These are phyloP conservation scores for Cystofilobasidium ferigula DNA, from an alignment of 768 basidiomycete genomes.

Conservation along the genomic window DNA sequence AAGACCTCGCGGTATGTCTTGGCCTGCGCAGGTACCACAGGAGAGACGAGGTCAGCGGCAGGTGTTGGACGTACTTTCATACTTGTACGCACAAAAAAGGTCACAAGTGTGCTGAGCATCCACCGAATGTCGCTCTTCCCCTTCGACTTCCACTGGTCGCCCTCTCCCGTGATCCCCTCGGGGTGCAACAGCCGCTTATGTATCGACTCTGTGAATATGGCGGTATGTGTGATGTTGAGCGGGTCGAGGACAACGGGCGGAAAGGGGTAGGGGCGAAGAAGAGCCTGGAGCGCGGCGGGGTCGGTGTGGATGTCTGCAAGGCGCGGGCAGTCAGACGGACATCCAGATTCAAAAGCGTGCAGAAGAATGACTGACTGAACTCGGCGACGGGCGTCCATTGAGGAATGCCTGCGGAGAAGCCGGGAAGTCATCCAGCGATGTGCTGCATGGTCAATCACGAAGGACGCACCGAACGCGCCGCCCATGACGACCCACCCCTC, in stretches of 20 bases:
- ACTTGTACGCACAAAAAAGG: conserved; percentile 42
- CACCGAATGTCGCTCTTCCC: conserved; percentile 24
- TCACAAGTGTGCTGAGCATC: conserved; percentile 32
- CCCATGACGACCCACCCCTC: conserved; percentile 80
- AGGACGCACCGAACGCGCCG: conserved; percentile 49
- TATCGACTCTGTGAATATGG: conserved; percentile 54
- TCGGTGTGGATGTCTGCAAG: conserved; percentile 38
- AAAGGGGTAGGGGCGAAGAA: conserved; percentile 42
- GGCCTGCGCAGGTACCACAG: no score
- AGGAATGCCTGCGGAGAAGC: conserved; percentile 14
- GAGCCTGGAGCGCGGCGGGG: conserved; percentile 11
- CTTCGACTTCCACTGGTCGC: not conserved
- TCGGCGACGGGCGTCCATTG: conserved; percentile 42
- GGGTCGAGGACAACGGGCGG: conserved; percentile 40
- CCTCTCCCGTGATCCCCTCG: conserved; percentile 1
- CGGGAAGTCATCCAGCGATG: not conserved
- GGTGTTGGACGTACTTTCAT: conserved; percentile 28
- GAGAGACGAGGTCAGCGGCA: conserved; percentile 32
- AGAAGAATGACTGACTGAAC: conserved; percentile 42
- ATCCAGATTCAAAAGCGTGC: conserved; percentile 57
- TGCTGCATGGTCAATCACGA: not conserved
- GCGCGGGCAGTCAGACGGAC: conserved; percentile 62
- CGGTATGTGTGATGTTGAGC: conserved; percentile 77
- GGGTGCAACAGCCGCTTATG: conserved; percentile 47
- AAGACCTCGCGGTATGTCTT: conserved; percentile 61